Conservation (phyloP, 2,329 filamentous ascomycete species). For the Cytospora chrysosperma region DNA sequence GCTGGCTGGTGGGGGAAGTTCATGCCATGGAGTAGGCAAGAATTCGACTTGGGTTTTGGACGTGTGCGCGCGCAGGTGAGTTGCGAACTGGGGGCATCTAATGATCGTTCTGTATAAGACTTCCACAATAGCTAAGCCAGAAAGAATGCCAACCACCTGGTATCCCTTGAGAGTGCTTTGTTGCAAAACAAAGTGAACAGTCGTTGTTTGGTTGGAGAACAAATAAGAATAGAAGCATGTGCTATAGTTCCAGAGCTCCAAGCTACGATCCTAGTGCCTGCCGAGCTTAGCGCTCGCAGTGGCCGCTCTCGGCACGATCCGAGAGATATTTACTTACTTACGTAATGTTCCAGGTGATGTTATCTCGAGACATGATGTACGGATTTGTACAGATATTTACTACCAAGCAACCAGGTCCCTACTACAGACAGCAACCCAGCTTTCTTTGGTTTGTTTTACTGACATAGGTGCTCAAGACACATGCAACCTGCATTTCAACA, state of each 20-base stretch:
- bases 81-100: too few relatives aligned
- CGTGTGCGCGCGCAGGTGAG: background rate
- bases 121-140: background rate
- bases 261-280: background rate
- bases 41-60: background rate
- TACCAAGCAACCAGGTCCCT: background rate
- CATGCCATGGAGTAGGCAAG: background rate
- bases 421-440: background rate
- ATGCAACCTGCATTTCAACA: background rate
- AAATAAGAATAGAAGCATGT: background rate
- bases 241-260: background rate
- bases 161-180: background rate
- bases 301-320: conserved; percentile 16
- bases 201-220: background rate
- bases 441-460: too few relatives aligned
- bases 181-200: background rate
- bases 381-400: too few relatives aligned
- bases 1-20: background rate
- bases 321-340: conserved; percentile 2
- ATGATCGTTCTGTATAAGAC: background rate
- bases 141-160: background rate
- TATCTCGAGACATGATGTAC: too few relatives aligned
- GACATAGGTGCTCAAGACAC: background rate
- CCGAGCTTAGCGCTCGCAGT: background rate
- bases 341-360: background rate